Conservation (phyloP, 2,329 filamentous ascomycete genomes). For the Cryphonectria parasitica region DNA sequence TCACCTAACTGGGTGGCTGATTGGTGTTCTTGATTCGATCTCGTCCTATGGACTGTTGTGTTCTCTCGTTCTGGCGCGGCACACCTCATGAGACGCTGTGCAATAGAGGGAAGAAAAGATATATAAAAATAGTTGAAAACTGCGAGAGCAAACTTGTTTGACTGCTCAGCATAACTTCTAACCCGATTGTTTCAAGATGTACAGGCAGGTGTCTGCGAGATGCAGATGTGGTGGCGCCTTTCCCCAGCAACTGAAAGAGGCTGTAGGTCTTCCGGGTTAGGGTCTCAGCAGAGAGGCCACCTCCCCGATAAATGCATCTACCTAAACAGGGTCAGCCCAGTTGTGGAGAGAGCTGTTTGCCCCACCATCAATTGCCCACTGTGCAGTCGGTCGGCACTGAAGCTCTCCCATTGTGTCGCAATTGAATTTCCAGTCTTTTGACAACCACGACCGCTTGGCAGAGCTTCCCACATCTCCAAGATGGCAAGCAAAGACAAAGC, state of each 20-base stretch:
- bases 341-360: background rate
- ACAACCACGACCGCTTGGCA: background rate
- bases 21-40: too few species aligned
- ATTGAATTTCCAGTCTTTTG: background rate
- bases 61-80: background rate
- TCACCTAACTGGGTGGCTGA: too few species aligned
- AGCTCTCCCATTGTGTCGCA: constrained; percentile 1
- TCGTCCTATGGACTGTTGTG: background rate
- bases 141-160: too few species aligned
- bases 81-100: background rate
- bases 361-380: constrained; percentile 14
- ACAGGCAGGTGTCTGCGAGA: too few species aligned
- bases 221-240: background rate
- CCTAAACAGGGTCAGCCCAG: background rate
- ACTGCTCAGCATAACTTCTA: background rate
- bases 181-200: background rate
- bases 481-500: constrained; percentile 50
- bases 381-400: background rate
- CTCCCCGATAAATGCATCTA: constrained; percentile 3
- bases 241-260: background rate
- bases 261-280: background rate
- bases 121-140: too few species aligned
- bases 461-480: constrained; percentile 4
- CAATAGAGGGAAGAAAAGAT: too few species aligned
- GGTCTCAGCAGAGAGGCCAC: background rate